Conservation (phyloP, 106 monocot genomes). For the Dioscorea dumetorum region DNA sequence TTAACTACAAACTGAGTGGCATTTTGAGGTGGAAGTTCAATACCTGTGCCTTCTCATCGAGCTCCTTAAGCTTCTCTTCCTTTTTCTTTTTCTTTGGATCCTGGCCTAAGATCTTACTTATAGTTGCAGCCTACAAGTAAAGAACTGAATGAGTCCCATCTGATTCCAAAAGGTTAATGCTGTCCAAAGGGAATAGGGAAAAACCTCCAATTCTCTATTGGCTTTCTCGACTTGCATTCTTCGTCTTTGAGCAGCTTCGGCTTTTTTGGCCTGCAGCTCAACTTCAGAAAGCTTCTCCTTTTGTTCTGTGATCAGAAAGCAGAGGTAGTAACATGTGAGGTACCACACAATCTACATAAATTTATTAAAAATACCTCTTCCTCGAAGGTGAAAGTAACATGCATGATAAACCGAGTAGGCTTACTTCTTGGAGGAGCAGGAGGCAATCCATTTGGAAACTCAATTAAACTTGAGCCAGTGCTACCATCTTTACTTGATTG, state of each 20-base stretch:
- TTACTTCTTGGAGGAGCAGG: conserved; percentile 75
- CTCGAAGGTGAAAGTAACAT: too few relatives aligned
- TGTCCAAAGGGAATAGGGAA: neutral
- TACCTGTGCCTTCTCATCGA: conserved; percentile 65
- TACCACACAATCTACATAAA: neutral
- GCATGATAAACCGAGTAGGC: neutral
- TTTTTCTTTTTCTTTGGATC: conserved; percentile 74
- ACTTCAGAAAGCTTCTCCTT: conserved; percentile 90
- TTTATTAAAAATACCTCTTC: neutral
- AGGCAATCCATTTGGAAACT: conserved; percentile 76
- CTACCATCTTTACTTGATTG: conserved; percentile 51
- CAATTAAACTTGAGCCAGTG: conserved; percentile 39
- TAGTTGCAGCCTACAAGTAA: conserved; percentile 72
- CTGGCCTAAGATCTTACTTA: conserved; percentile 88
- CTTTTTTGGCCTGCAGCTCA: conserved; percentile 87
- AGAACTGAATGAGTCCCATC: neutral
- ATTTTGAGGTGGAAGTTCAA: neutral
- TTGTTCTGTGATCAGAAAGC: conserved; percentile 38
- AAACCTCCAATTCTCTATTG: conserved; percentile 73
- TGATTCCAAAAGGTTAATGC: neutral
- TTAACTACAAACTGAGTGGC: neutral
- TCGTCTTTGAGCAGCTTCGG: conserved; percentile 83
- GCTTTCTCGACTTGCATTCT: conserved; percentile 95
- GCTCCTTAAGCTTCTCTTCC: conserved; percentile 73
- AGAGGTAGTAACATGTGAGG: neutral